Conservation (phyloP, 208 protist species). For the Leishmania guyanensis region DNA sequence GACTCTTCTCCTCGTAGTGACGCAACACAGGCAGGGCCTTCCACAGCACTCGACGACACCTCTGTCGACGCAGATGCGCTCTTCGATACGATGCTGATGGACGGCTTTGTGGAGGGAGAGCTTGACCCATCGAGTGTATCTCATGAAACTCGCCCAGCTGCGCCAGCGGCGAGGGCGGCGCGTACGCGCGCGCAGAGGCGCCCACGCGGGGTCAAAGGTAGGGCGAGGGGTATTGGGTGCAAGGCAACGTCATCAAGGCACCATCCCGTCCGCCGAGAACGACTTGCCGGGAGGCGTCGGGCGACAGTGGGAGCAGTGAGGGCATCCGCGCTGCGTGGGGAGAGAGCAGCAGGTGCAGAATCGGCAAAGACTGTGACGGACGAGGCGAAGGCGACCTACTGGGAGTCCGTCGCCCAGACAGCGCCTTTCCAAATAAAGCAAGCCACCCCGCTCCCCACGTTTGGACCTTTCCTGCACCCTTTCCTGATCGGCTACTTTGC, state of each 20-base stretch:
- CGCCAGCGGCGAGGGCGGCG: background rate
- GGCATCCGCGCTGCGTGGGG: background rate
- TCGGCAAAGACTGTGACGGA: constrained; percentile 1
- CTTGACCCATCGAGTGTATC: background rate
- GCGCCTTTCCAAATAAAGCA: constrained; percentile 60
- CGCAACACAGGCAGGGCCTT: background rate
- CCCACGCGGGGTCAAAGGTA: background rate
- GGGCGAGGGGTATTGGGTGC: background rate
- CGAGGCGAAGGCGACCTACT: constrained; percentile 33
- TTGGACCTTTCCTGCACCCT: constrained; percentile 62
- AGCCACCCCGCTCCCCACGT: constrained; percentile 77
- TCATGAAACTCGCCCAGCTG: background rate
- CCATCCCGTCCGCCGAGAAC: background rate
- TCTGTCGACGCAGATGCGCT: constrained; percentile 15
- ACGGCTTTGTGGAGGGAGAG: constrained; percentile 1
- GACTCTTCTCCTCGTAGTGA: background rate
- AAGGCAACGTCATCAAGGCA: background rate
- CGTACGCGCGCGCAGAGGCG: background rate
- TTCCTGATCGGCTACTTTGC: constrained; percentile 90
- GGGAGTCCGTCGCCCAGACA: constrained; percentile 43
- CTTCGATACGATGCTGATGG: constrained; percentile 29
- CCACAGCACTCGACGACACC: background rate
- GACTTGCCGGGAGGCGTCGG: background rate
- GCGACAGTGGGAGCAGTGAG: background rate
- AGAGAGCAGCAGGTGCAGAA: background rate